phyloP scores from a whole-genome alignment of 495 filamentous ascomycete species.

The Xylaria curta region DNA sequence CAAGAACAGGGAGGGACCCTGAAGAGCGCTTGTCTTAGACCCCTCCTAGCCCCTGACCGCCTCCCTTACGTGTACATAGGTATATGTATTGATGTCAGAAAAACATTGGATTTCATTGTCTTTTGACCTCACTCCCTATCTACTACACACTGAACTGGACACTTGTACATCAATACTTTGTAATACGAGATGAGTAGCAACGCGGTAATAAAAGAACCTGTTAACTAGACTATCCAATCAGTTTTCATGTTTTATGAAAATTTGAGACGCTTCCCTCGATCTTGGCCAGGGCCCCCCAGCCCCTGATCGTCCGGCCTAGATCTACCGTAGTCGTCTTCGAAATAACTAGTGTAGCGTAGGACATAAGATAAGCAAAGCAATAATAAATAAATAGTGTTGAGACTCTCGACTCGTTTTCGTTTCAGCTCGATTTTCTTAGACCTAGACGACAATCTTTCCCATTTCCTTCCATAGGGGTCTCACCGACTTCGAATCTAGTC shows the following conservation, averaged over 20 bases:
- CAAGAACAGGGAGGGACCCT: neutral
- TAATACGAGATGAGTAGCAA: neutral
- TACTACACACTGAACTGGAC: neutral
- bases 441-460: conserved; percentile 21
- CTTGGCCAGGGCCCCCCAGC: conserved; percentile 1
- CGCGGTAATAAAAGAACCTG: neutral
- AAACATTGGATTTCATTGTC: neutral
- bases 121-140: too few relatives aligned
- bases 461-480: neutral
- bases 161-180: neutral
- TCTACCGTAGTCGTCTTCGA: neutral
- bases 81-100: too few relatives aligned
- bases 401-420: conserved; percentile 13
- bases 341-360: neutral
- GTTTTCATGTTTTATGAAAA: too few relatives aligned
- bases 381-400: conserved; percentile 11
- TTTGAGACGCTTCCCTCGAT: neutral
- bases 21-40: neutral
- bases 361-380: neutral
- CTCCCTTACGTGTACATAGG: too few relatives aligned
- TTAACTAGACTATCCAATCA: neutral
- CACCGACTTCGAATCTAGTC: neutral
- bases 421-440: conserved; percentile 20
- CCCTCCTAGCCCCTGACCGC: conserved; percentile 4
- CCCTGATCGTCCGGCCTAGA: conserved; percentile 15